Conservation (phyloP, 1,284 basidiomycete genomes). For the Blastosporella zonata region DNA sequence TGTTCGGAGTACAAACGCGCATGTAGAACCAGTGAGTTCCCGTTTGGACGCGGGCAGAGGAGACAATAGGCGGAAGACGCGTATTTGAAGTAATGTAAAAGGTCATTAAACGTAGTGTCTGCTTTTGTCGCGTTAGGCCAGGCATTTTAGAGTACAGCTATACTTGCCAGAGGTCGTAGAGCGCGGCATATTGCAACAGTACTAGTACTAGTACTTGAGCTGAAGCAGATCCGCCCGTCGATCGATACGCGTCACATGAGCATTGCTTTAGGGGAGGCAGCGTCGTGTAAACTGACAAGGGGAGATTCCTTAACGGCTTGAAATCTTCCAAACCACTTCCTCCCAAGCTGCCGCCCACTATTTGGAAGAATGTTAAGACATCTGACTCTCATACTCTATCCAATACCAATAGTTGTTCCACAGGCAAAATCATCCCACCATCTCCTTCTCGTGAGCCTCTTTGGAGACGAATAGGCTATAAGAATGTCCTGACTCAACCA, state of each 20-base stretch:
- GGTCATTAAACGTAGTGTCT: slow-evolving; percentile 30
- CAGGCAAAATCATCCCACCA: no score
- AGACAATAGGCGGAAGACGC: slow-evolving; percentile 46
- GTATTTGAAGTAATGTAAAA: slow-evolving; percentile 48
- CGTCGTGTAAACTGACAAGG: no score
- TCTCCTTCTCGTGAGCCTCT: no score
- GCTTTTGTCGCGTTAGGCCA: not conserved
- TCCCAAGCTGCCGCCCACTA: no score
- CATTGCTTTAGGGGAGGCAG: not conserved
- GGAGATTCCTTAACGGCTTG: no score
- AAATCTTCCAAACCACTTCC: no score
- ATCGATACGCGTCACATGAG: not conserved
- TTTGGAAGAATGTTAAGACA: no score
- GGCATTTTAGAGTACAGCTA: not conserved
- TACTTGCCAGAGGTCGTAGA: not conserved
- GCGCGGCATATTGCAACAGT: not conserved
- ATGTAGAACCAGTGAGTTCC: slow-evolving; percentile 41
- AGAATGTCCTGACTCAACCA: no score
- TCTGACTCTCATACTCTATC: no score
- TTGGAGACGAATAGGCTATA: no score
- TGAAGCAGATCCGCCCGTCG: not conserved
- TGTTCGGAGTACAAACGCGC: slow-evolving; percentile 22
- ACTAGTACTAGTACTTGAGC: not conserved
- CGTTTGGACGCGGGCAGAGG: slow-evolving; percentile 47
- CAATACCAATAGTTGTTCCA: no score